Conservation (phyloP, 129 eudicot species). For the Lactuca saligna region DNA sequence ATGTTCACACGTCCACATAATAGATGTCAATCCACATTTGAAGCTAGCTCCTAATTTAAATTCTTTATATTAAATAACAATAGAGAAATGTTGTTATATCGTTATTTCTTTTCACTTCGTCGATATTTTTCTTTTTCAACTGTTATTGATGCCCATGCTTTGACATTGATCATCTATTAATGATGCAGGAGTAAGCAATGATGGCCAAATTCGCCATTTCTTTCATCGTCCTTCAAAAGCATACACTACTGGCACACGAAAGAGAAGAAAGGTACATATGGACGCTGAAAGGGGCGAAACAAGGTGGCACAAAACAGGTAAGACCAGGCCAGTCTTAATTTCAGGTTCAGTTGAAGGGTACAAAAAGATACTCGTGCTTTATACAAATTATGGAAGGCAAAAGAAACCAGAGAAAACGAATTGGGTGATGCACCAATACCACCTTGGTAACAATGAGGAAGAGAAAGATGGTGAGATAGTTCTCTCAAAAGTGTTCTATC, state of each 20-base stretch:
- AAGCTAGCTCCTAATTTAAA: too few species aligned
- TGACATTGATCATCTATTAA: neutral
- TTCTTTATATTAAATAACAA: neutral
- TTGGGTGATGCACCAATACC: slow-evolving; percentile 99
- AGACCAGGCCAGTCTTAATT: slow-evolving; percentile 64
- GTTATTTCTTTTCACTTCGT: neutral
- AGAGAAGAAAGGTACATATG: slow-evolving; percentile 82
- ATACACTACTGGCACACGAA: slow-evolving; percentile 95
- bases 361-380: slow-evolving; percentile 89
- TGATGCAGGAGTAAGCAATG: slow-evolving; percentile 75
- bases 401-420: slow-evolving; percentile 91
- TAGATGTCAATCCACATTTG: too few species aligned
- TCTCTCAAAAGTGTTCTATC: slow-evolving; percentile 90
- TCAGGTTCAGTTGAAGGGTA: slow-evolving; percentile 57
- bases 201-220: slow-evolving; percentile 88
- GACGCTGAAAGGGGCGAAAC: slow-evolving; percentile 82
- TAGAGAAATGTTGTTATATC: neutral
- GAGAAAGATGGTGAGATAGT: slow-evolving; percentile 96
- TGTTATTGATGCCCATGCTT: neutral
- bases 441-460: slow-evolving; percentile 78
- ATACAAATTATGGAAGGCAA: slow-evolving; percentile 90
- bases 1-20: too few species aligned
- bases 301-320: slow-evolving; percentile 98
- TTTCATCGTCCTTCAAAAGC: slow-evolving; percentile 96
- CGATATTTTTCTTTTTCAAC: neutral